Percentiles rank a stretch among this genome's conserved stretches.
Conservation (phyloP, 2,329 filamentous ascomycete species). For the Neurospora sp. region DNA sequence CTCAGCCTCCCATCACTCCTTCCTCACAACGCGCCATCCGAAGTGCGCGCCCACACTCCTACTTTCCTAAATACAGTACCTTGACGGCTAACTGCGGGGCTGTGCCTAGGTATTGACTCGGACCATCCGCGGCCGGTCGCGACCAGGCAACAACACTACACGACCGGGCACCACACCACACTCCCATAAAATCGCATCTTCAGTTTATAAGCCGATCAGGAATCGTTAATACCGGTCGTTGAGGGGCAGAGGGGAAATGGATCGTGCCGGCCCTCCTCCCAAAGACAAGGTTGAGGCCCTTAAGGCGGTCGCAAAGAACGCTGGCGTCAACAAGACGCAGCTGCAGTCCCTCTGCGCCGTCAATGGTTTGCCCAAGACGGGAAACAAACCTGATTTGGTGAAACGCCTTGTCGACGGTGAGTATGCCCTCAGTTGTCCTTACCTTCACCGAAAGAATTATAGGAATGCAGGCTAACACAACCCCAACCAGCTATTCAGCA, state of each 20-base stretch:
- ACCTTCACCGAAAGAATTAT: conserved; percentile 1
- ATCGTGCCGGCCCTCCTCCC: conserved; percentile 3
- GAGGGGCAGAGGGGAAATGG: conserved; percentile 8
- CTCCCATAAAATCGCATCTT: neutral
- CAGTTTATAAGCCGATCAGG: neutral
- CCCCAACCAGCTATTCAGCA: neutral
- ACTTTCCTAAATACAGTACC: neutral
- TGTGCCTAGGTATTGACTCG: neutral
- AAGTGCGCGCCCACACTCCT: neutral
- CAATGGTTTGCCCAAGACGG: conserved; percentile 67
- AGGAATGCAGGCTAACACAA: conserved; percentile 8
- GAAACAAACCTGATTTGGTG: conserved; percentile 78
- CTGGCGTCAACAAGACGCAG: conserved; percentile 45
- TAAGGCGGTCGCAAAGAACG: conserved; percentile 33
- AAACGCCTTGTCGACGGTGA: conserved; percentile 66
- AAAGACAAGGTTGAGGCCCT: conserved; percentile 35
- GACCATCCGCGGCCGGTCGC: neutral
- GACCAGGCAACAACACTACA: neutral
- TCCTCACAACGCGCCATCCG: neutral
- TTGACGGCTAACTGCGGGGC: neutral
- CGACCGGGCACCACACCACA: neutral
- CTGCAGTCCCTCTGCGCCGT: conserved; percentile 67
- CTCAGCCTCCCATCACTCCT: neutral
- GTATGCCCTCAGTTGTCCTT: conserved; percentile 26
- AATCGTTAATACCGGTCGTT: neutral